Evolutionary conservation across 371 early-diverging fungal genomes (phyloP).

Genomic region (Mucor saturninus): DNA sequence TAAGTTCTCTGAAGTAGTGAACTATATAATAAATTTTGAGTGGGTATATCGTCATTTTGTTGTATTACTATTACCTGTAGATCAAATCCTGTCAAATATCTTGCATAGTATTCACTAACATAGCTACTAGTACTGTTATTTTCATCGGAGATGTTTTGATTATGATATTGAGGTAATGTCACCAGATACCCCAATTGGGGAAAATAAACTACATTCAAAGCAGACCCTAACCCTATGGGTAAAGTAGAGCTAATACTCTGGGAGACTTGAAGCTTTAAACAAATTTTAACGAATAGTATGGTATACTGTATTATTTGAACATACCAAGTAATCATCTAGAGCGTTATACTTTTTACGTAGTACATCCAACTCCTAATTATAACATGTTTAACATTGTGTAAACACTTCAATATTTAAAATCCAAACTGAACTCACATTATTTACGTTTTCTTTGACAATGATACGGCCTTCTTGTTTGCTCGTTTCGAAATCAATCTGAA

Average conservation of each 20-base stretch:
- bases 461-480: conserved; percentile 60
- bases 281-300: not conserved
- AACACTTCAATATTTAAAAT: not conserved
- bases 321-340: conserved; percentile 59
- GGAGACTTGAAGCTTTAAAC: conserved; percentile 61
- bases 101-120: conserved; percentile 11
- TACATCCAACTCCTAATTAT: conserved; percentile 58
- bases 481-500: conserved; percentile 75
- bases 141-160: conserved; percentile 37
- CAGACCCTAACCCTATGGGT: conserved; percentile 51
- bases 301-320: not conserved
- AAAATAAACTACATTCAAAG: conserved; percentile 80
- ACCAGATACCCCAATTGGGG: conserved; percentile 83
- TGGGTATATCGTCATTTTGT: not conserved
- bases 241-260: conserved; percentile 57
- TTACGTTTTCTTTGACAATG: conserved; percentile 65
- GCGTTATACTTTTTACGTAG: conserved; percentile 63
- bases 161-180: conserved; percentile 59
- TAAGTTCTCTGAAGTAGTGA: conserved; percentile 66
- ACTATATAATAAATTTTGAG: conserved; percentile 44
- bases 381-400: not conserved
- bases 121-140: conserved; percentile 39
- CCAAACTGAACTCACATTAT: conserved; percentile 39
- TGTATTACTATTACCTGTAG: conserved; percentile 25
- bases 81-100: conserved; percentile 19